Evolutionary conservation across 1,139 yeast species (phyloP).

Genomic region (Saccharomycopsis hybrid): DNA sequence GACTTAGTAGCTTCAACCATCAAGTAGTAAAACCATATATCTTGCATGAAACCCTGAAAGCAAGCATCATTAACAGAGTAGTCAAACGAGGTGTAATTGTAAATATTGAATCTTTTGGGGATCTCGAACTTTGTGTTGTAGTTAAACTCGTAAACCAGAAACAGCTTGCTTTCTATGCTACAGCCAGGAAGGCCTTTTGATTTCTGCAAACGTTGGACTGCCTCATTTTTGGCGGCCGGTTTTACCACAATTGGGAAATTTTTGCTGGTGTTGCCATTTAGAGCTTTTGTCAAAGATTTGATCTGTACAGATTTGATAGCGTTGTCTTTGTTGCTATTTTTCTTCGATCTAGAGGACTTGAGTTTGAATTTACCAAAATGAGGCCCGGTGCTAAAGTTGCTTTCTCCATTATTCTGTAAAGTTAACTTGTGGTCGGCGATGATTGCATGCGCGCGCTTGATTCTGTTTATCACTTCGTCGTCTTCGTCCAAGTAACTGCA

Average conservation of each 20-base stretch:
- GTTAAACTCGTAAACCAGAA: too few relatives aligned
- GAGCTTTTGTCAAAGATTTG: too few relatives aligned
- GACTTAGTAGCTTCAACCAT: neutral
- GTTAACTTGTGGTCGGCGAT: conserved; percentile 1
- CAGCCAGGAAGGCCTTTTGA: too few relatives aligned
- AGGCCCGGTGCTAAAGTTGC: neutral
- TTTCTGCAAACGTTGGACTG: too few relatives aligned
- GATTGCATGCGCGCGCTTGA: conserved; percentile 7
- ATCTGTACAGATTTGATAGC: too few relatives aligned
- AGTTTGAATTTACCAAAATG: conserved; percentile 7
- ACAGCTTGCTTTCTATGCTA: too few relatives aligned
- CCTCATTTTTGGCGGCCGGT: too few relatives aligned
- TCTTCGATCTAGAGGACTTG: neutral
- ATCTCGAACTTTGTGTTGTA: neutral
- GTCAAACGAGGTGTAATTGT: conserved; percentile 2
- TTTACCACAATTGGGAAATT: too few relatives aligned
- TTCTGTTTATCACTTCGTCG: conserved; percentile 2
- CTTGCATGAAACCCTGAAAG: neutral
- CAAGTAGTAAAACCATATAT: neutral
- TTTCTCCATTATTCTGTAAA: neutral
- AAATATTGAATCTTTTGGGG: neutral
- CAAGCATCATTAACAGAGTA: neutral
- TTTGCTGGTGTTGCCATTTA: too few relatives aligned
- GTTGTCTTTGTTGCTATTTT: too few relatives aligned
- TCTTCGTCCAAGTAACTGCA: conserved; percentile 9